Evolutionary conservation across 1,284 basidiomycete species (phyloP).

Genomic region (Lignosus rhinocerotis): DNA sequence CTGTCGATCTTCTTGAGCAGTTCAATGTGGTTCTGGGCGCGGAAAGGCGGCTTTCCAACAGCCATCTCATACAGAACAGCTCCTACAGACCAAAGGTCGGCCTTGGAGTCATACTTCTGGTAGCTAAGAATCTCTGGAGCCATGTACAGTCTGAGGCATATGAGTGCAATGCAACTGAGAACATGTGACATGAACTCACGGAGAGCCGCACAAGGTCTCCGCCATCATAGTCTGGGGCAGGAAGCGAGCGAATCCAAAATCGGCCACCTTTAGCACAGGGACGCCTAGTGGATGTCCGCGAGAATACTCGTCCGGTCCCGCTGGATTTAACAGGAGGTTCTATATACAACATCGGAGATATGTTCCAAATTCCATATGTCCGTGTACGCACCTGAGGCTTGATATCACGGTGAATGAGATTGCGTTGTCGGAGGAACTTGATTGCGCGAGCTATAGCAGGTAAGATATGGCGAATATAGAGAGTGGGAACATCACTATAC

Average conservation of each 20-base stretch:
- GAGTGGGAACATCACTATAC: conserved; percentile 43
- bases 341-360: conserved; percentile 33
- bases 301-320: conserved; percentile 75
- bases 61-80: conserved; percentile 97
- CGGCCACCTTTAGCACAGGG: conserved; percentile 94
- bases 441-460: conserved; percentile 75
- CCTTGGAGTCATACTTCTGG: conserved; percentile 98
- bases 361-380: background rate
- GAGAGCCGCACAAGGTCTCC: conserved; percentile 96
- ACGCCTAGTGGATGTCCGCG: conserved; percentile 90
- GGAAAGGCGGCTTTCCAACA: conserved; percentile 91
- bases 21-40: conserved; percentile 95
- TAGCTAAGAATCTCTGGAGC: conserved; percentile 97
- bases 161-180: background rate
- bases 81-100: conserved; percentile 97
- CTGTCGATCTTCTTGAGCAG: conserved; percentile 92
- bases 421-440: conserved; percentile 86
- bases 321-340: conserved; percentile 90
- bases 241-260: conserved; percentile 96
- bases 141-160: conserved; percentile 82
- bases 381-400: conserved; percentile 78
- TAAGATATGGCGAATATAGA: conserved; percentile 4
- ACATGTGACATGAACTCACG: conserved; percentile 51
- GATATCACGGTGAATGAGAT: conserved; percentile 96
- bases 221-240: conserved; percentile 93